A percentile compares a stretch with the other conserved stretches of the same genome.
These are phyloP conservation scores for Suhomyces prunicola DNA, from an alignment of 805 yeast genomes.

Conservation along the genomic window DNA sequence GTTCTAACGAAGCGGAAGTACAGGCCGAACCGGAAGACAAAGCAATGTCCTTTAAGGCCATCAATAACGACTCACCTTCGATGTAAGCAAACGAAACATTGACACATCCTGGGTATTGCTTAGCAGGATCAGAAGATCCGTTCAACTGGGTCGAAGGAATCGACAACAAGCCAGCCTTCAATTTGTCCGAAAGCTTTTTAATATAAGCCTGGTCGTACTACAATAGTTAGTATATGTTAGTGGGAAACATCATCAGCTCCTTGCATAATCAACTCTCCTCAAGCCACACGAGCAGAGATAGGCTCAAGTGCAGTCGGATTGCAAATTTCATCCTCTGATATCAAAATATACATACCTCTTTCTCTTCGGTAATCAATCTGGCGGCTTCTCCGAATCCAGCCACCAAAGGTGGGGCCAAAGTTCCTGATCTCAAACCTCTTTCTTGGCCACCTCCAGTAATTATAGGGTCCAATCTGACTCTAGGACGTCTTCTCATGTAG, in stretches of 20 bases:
- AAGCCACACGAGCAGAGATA: slow-evolving; percentile 1
- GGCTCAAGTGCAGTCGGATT: background rate
- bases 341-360: slow-evolving; percentile 30
- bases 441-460: slow-evolving; percentile 99
- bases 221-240: slow-evolving; percentile 4
- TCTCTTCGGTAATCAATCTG: slow-evolving; percentile 70
- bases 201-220: slow-evolving; percentile 69
- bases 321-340: background rate
- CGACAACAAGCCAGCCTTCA: slow-evolving; percentile 67
- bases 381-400: slow-evolving; percentile 98
- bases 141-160: slow-evolving; percentile 88
- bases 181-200: slow-evolving; percentile 63
- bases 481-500: slow-evolving; percentile 94
- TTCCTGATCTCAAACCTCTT: slow-evolving; percentile 95
- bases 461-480: slow-evolving; percentile 93
- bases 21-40: slow-evolving; percentile 96
- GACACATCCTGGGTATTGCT: slow-evolving; percentile 85
- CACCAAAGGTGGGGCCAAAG: slow-evolving; percentile 93
- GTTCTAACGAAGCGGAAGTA: slow-evolving; percentile 97
- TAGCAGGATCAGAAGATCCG: slow-evolving; percentile 58
- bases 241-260: slow-evolving; percentile 14
- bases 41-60: slow-evolving; percentile 98
- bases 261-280: slow-evolving; percentile 13
- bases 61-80: slow-evolving; percentile 94
- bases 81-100: slow-evolving; percentile 95